These are phyloP conservation scores for Trichoderma orchidacearum DNA, from an alignment of 495 filamentous ascomycete species.

Conservation along the genomic window DNA sequence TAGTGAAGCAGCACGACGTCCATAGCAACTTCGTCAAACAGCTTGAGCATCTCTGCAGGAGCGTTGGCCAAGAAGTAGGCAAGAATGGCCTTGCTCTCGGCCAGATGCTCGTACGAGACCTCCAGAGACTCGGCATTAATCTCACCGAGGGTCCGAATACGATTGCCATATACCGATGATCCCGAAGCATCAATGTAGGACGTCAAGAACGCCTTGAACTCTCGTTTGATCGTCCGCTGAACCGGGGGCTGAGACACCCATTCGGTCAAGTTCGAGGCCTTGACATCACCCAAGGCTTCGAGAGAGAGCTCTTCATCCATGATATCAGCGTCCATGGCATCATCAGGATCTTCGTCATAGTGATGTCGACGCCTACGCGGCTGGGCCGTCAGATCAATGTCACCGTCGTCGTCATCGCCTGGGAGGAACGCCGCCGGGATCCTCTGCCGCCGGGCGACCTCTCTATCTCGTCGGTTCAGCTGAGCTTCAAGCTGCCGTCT, in stretches of 20 bases:
- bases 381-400: conserved; percentile 70
- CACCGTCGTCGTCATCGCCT: conserved; percentile 77
- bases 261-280: conserved; percentile 82
- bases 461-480: conserved; percentile 70
- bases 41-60: conserved; percentile 81
- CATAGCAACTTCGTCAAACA: conserved; percentile 95
- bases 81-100: conserved; percentile 83
- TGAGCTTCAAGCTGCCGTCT: conserved; percentile 74
- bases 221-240: conserved; percentile 80
- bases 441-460: conserved; percentile 56
- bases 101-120: conserved; percentile 87
- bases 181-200: conserved; percentile 83
- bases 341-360: conserved; percentile 89
- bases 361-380: conserved; percentile 65
- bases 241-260: conserved; percentile 90
- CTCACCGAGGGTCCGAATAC: conserved; percentile 87
- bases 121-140: conserved; percentile 93
- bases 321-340: conserved; percentile 80
- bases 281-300: conserved; percentile 84
- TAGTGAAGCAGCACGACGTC: conserved; percentile 92
- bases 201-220: conserved; percentile 95
- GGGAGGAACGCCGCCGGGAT: conserved; percentile 77
- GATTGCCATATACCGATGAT: conserved; percentile 84
- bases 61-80: conserved; percentile 96
- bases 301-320: conserved; percentile 91